Percentiles rank a stretch among this genome's conserved stretches.
phyloP scores from a whole-genome alignment of 2,329 filamentous ascomycete species.

The Aureobasidium sp. region DNA sequence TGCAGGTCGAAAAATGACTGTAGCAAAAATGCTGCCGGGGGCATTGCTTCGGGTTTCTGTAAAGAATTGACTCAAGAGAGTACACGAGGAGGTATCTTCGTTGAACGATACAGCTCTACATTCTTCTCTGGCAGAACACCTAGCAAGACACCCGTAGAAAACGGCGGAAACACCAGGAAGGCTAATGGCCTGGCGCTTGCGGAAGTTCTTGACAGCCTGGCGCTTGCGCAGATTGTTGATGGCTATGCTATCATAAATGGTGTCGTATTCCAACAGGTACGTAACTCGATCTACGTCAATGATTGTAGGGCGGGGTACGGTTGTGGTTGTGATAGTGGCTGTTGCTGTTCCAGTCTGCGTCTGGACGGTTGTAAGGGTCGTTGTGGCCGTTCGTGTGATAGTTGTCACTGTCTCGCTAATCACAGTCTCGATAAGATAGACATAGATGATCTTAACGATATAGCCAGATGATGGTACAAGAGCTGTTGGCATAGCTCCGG shows the following conservation, averaged over 20 bases:
- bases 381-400: not conserved
- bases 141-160: not conserved
- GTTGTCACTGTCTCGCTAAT: not conserved
- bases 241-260: not conserved
- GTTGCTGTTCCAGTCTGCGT: not conserved
- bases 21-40: not conserved
- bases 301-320: not conserved
- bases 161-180: not conserved
- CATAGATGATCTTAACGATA: slow-evolving; percentile 8
- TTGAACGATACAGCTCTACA: not conserved
- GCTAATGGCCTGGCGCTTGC: not conserved
- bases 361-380: not conserved
- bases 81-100: not conserved
- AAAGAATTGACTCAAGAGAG: not conserved
- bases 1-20: not conserved
- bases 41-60: not conserved
- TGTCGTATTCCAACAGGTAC: not conserved
- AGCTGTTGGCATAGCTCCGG: not conserved
- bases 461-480: not conserved
- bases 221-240: not conserved
- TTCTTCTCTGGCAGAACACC: not conserved
- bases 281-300: not conserved
- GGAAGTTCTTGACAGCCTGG: too few relatives aligned
- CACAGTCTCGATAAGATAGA: not conserved
- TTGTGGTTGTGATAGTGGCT: not conserved